Evolutionary conservation across 257 asterid species (phyloP), one percentile per base, ranked within the genome.

Genomic region (Solanum piurae): DNA sequence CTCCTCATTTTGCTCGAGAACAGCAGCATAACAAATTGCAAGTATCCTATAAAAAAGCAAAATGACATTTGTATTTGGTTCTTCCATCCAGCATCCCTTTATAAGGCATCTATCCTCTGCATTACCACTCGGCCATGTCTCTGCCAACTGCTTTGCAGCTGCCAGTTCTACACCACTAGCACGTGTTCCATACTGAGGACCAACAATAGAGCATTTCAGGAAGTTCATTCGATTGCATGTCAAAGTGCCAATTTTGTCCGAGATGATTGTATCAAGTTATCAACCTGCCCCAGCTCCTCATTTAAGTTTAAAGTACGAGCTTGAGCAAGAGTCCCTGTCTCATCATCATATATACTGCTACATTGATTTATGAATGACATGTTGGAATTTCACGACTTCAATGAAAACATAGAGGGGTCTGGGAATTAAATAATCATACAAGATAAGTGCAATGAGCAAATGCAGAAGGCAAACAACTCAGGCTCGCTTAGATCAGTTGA

Each of bases 151-250:
- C 90, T 93, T 93, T 14, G 94, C 95, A 85, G 99, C 98, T 72
- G 98, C 99, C 82, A 95, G 93, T 89, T 96, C 98, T 52, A 96
- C 96, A 73, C 94, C 98, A 91, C 98, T 94, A 86, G 96, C 94
- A 44, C 92, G 90, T 75, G 90, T 92, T 20, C 98, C 99, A 34
- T 94, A 96, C 40, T 96, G 87, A 62, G 83, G 55, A 62, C 98
- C 99, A 64, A 95, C 98, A 90, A 95, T 94, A 71, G 98, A 96
- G 92, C 98, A 96, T 90, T 96, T 96, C 83, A 96, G 93, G 87
- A 95, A 95, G 92, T 96, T 98, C 98, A 96, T 96, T 90, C 1
- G 12, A 9, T 3, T 40, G 44, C 12, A 40, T 12, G 44, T 40
- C 44, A 40, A 40, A 40, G 44, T 40, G 44, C 11, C 12, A 40